A percentile compares a stretch with the other conserved stretches of the same genome.
Conservation (phyloP, 106 monocot species). For the Dioscorea dumetorum region DNA sequence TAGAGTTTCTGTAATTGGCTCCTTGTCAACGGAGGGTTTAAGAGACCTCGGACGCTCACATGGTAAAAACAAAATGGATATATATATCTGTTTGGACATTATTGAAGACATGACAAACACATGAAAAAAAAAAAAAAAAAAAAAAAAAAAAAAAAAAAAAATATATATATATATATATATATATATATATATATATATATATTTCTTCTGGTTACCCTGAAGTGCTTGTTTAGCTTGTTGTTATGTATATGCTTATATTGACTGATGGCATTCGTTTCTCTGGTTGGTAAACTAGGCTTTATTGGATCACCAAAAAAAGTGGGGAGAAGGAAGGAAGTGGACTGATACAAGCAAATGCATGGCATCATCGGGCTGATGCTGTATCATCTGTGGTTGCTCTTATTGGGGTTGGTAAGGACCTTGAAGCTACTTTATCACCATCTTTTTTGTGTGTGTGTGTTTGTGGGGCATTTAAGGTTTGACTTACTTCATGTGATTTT, state of each 20-base stretch:
- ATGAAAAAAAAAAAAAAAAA: no score
- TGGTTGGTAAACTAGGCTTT: constrained; percentile 46
- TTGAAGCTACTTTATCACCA: background rate
- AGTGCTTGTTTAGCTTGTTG: background rate
- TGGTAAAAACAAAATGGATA: no score
- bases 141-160: no score
- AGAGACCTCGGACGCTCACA: no score
- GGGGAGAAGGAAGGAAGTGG: constrained; percentile 91
- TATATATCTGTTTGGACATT: background rate
- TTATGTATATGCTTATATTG: background rate
- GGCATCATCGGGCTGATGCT: constrained; percentile 96
- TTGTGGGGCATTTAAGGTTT: background rate
- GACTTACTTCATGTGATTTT: background rate
- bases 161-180: no score
- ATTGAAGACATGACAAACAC: background rate
- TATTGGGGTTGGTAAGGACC: constrained; percentile 84
- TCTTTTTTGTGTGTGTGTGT: background rate
- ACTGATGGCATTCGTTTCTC: background rate
- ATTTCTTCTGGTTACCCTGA: background rate
- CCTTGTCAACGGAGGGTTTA: no score
- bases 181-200: no score
- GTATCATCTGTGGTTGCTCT: constrained; percentile 92
- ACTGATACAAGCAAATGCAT: constrained; percentile 97
- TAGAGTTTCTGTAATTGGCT: no score
- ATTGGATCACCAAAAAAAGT: constrained; percentile 87